Evolutionary conservation across 2,329 filamentous ascomycete genomes (phyloP).

Genomic region (Sarocladium brachiariae): DNA sequence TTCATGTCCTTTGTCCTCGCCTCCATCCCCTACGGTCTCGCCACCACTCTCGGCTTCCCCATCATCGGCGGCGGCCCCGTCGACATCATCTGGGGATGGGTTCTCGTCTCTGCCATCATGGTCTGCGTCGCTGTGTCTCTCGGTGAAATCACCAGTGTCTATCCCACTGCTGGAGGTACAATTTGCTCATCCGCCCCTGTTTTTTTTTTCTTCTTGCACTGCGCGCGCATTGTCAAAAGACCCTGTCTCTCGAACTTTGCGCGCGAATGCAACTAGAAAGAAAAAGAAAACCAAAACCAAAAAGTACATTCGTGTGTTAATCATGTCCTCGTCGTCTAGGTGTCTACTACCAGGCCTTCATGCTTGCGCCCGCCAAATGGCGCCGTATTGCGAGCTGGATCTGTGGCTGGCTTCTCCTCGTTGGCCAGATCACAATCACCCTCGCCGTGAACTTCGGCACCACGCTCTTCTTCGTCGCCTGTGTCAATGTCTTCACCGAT

Average conservation of each 20-base stretch:
- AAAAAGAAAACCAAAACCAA: too few species aligned
- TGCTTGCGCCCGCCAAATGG: conserved; percentile 56
- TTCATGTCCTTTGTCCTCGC: conserved; percentile 74
- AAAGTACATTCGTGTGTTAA: conserved; percentile 13
- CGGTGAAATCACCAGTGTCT: conserved; percentile 69
- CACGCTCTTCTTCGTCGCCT: conserved; percentile 53
- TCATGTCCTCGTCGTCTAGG: conserved; percentile 12
- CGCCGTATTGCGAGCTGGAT: conserved; percentile 62
- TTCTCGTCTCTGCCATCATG: conserved; percentile 61
- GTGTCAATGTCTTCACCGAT: conserved; percentile 48
- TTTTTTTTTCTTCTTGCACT: not conserved
- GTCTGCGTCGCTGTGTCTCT: conserved; percentile 64
- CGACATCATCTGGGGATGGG: conserved; percentile 68
- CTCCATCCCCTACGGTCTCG: conserved; percentile 66
- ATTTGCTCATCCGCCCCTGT: conserved; percentile 7
- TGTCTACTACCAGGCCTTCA: conserved; percentile 74
- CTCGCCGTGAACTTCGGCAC: conserved; percentile 79
- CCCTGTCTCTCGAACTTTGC: too few species aligned
- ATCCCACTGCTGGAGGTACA: conserved; percentile 64
- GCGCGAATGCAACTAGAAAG: too few species aligned
- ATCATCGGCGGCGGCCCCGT: conserved; percentile 59
- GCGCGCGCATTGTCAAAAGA: too few species aligned
- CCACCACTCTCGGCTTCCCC: conserved; percentile 63
- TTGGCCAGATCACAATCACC: conserved; percentile 77
- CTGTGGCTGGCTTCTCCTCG: conserved; percentile 69